phyloP scores from a whole-genome alignment of 2,329 filamentous ascomycete genomes.

The Colletotrichum eremochloae region DNA sequence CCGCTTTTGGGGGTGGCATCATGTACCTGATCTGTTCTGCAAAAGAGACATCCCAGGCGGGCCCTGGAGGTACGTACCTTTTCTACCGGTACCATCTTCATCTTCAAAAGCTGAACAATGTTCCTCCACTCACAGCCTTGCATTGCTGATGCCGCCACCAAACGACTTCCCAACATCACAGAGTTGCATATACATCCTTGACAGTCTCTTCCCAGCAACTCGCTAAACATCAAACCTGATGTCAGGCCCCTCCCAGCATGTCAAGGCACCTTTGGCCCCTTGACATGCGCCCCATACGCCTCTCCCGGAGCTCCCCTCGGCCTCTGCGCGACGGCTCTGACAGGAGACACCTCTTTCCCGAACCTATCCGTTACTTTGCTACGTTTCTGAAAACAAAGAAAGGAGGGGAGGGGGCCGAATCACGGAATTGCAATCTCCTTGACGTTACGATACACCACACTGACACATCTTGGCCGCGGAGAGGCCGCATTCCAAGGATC shows the following conservation, averaged over 20 bases:
- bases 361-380: slow-evolving; percentile 2
- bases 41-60: slow-evolving; percentile 16
- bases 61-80: slow-evolving; percentile 6
- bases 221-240: not conserved
- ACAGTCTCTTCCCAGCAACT: slow-evolving; percentile 15
- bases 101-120: slow-evolving; percentile 15
- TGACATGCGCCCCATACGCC: slow-evolving; percentile 16
- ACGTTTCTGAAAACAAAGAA: slow-evolving; percentile 13
- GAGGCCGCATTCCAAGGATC: not conserved
- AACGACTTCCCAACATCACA: slow-evolving; percentile 27
- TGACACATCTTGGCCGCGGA: slow-evolving; percentile 3
- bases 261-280: slow-evolving; percentile 15
- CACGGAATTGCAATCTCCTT: not conserved
- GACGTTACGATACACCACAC: slow-evolving; percentile 9
- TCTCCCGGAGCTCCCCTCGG: slow-evolving; percentile 2
- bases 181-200: slow-evolving; percentile 22
- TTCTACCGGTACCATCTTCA: not conserved
- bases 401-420: slow-evolving; percentile 13
- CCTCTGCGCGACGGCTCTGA: slow-evolving; percentile 27
- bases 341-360: slow-evolving; percentile 28
- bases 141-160: slow-evolving; percentile 7
- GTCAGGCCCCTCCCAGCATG: slow-evolving; percentile 21
- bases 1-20: not conserved
- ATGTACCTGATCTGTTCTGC: not conserved
- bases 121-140: slow-evolving; percentile 16